phyloP scores from a whole-genome alignment of 2,329 filamentous ascomycete genomes.

The Colletotrichum brevisporum region DNA sequence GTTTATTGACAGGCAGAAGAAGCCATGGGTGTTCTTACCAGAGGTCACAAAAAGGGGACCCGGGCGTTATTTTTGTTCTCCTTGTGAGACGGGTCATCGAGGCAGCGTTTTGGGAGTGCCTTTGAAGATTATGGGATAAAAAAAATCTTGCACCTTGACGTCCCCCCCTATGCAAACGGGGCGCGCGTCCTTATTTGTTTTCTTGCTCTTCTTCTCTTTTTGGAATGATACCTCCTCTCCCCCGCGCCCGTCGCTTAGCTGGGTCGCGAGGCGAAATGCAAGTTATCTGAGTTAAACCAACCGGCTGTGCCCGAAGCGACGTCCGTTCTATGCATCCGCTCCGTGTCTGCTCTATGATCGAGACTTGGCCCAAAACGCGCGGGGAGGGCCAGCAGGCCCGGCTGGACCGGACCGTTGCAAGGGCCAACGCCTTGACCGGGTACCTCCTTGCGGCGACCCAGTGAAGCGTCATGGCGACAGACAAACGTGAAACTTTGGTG shows the following conservation, averaged over 20 bases:
- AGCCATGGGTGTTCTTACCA: background rate
- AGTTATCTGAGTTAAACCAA: conserved; percentile 3
- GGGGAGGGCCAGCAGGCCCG: no score
- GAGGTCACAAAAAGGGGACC: conserved; percentile 3
- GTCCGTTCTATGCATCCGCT: background rate
- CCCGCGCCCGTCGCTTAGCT: background rate
- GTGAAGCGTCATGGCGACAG: no score
- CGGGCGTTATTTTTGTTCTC: conserved; percentile 24
- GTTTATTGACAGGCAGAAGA: background rate
- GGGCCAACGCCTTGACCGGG: no score
- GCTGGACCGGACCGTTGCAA: no score
- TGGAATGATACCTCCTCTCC: conserved; percentile 39
- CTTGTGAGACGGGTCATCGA: conserved; percentile 15
- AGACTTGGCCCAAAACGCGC: no score
- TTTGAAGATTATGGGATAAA: conserved; percentile 41
- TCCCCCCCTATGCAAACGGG: conserved; percentile 1
- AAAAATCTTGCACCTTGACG: background rate
- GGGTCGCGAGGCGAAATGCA: conserved; percentile 19
- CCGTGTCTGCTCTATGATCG: no score
- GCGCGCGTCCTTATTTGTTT: background rate
- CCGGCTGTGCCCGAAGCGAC: background rate
- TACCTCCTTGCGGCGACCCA: no score
- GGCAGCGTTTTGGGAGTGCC: conserved; percentile 24
- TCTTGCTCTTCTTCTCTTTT: conserved; percentile 17
- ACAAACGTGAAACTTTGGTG: no score